A percentile compares a stretch with the other conserved stretches of the same genome.
Conservation (phyloP, 805 yeast species). For the Debaryomyces maramus region DNA sequence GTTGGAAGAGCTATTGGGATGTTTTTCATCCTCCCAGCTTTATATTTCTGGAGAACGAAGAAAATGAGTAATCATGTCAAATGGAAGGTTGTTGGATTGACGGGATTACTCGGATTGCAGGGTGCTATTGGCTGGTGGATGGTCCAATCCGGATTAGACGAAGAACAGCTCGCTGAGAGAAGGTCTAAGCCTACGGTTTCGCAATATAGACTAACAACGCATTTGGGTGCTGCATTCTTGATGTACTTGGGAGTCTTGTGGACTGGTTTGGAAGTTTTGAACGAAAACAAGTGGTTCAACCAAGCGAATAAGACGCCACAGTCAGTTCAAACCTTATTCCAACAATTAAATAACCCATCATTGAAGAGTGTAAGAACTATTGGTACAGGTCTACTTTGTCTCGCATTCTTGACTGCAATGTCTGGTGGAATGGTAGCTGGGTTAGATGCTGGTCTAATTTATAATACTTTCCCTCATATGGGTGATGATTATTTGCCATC, state of each 20-base stretch:
- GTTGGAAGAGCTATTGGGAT: constrained; percentile 91
- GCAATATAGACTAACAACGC: constrained; percentile 91
- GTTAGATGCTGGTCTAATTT: constrained; percentile 93
- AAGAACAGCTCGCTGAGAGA: constrained; percentile 71
- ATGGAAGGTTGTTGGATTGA: constrained; percentile 65
- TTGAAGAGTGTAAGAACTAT: constrained; percentile 56
- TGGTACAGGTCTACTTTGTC: constrained; percentile 56
- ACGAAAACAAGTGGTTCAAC: constrained; percentile 67
- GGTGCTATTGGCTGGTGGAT: constrained; percentile 99
- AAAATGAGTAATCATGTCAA: constrained; percentile 69
- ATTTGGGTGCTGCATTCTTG: constrained; percentile 87
- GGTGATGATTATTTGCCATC: constrained; percentile 82
- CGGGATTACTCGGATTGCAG: constrained; percentile 82
- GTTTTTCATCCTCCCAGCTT: constrained; percentile 79
- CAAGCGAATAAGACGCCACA: constrained; percentile 48
- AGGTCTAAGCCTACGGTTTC: constrained; percentile 96
- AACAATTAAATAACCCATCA: constrained; percentile 60
- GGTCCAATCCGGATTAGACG: constrained; percentile 94
- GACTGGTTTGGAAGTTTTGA: constrained; percentile 82
- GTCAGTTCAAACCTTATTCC: constrained; percentile 52
- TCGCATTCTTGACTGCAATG: constrained; percentile 90
- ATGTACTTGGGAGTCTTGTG: constrained; percentile 87
- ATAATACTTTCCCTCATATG: constrained; percentile 96
- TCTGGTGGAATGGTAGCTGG: constrained; percentile 99
- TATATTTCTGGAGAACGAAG: constrained; percentile 69